These are phyloP conservation scores for Evansstolkia leycettana DNA, from an alignment of 495 filamentous ascomycete genomes.

Conservation along the genomic window DNA sequence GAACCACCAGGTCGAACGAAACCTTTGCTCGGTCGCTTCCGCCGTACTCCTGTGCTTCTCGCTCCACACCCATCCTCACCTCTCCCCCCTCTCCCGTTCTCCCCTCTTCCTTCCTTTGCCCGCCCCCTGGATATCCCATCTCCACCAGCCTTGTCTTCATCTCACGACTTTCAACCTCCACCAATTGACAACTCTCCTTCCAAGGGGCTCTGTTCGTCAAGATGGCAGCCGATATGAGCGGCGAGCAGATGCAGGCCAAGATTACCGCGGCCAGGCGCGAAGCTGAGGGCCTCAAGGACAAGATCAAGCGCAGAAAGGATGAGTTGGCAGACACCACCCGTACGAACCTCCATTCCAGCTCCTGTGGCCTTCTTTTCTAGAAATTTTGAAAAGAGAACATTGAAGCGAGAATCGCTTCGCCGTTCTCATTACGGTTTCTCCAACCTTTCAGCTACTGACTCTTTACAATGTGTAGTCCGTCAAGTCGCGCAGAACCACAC, in stretches of 20 bases:
- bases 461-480: conserved; percentile 50
- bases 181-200: conserved; percentile 10
- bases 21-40: conserved; percentile 18
- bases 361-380: conserved; percentile 2
- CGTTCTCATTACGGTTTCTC: background rate
- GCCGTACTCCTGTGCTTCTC: conserved; percentile 10
- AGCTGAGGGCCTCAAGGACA: conserved; percentile 94
- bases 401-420: background rate
- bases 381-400: background rate
- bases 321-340: conserved; percentile 93
- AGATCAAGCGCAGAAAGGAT: conserved; percentile 99
- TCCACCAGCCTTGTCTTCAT: conserved; percentile 12
- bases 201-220: conserved; percentile 20
- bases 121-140: conserved; percentile 1
- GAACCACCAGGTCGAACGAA: conserved; percentile 8
- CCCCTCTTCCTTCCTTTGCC: conserved; percentile 3
- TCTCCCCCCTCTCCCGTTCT: conserved; percentile 8
- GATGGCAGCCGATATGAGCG: conserved; percentile 52
- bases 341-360: conserved; percentile 41
- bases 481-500: conserved; percentile 81
- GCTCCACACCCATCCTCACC: conserved; percentile 14
- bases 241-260: conserved; percentile 69
- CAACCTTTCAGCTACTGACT: conserved; percentile 8
- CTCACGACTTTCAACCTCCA: conserved; percentile 9
- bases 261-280: conserved; percentile 96